Percentiles rank a stretch among this genome's conserved stretches.
These are phyloP conservation scores for Huntiella abstrusa DNA, from an alignment of 2,329 filamentous ascomycete genomes.

Conservation along the genomic window DNA sequence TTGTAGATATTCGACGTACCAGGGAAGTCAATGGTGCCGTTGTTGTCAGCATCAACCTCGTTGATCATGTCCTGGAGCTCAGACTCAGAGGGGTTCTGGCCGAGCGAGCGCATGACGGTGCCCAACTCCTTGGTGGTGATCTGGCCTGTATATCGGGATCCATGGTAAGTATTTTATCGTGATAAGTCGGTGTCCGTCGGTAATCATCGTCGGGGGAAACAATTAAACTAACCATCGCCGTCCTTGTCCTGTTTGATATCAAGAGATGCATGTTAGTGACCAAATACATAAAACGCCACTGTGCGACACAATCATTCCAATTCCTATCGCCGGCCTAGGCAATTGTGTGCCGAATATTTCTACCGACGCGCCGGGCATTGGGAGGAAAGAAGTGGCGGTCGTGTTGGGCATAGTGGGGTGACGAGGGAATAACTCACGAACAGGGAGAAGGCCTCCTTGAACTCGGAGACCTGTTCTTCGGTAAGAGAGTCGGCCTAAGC, in stretches of 20 bases:
- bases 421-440: conserved; percentile 52
- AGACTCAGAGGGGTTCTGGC: conserved; percentile 78
- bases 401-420: background rate
- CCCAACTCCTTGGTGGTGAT: conserved; percentile 84
- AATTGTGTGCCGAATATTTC: background rate
- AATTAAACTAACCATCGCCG: conserved; percentile 57
- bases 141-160: conserved; percentile 39
- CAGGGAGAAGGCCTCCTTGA: conserved; percentile 99
- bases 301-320: background rate
- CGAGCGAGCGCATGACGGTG: conserved; percentile 77
- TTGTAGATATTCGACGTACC: conserved; percentile 33
- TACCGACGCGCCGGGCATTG: background rate
- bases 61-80: conserved; percentile 91
- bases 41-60: conserved; percentile 83
- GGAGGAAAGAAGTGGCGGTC: background rate
- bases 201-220: background rate
- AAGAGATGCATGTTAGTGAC: conserved; percentile 15
- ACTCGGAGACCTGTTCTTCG: conserved; percentile 99
- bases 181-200: too few species aligned
- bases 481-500: conserved; percentile 87
- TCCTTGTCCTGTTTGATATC: conserved; percentile 52
- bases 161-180: conserved; percentile 2
- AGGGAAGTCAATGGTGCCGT: conserved; percentile 80
- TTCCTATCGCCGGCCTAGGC: background rate
- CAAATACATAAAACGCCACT: too few species aligned